Base-by-base conservation (phyloP, 192 early-diverging fungal genomes). In the Kickxella alabastrina region DNA sequence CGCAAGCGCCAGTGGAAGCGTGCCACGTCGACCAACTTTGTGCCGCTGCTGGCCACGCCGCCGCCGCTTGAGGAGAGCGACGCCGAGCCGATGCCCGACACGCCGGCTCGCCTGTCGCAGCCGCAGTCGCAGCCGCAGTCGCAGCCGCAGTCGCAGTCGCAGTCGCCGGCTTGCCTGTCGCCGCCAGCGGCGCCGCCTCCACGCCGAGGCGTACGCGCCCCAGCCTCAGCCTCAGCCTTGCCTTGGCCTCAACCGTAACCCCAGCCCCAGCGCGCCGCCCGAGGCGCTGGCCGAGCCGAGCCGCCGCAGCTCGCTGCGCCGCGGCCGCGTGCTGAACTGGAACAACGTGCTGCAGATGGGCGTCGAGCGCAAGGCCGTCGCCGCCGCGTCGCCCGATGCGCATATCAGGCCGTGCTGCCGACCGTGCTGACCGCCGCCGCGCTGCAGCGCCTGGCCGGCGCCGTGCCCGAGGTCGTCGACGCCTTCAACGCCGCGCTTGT, bases 1-100 rank as follows among this genome's bases (percentile, higher is more conserved):
- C 65, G 72, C 31, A 75, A 75, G 55, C 72, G 72, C 62, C 72
- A 75, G 57, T 75, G 72, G 72, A 75, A 75, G 66, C 60, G 72
- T 24, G 72, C 72, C 32, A 75, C 72, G 10, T 69, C 72, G 3
- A 68, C 65, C 3, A 64, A 64, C 51, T 64, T 75, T 58, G 59
- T 65, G 27, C 72, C 72, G 29, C 57, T 75, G 35, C 66, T 75
- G 27, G 57, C 61, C 8, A 51, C 65, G 18, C 59, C 62, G 18
- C 51, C 46, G 10, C 19, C 38, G 5, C 12, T 43, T 9, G 54
- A 43, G 31, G n/a, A n/a, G 3, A 68, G 60, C 3, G 62, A 64
- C 51, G 59, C 69, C 54, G 59, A 61, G 27, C 72, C 72, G 29
- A 52, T 75, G 35, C 66, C 69, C 22, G 57, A 56, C 8, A 51